Percentiles rank a stretch among this genome's conserved stretches.
phyloP scores from a whole-genome alignment of 2,329 filamentous ascomycete species.

The Epicoccum sorghinum region DNA sequence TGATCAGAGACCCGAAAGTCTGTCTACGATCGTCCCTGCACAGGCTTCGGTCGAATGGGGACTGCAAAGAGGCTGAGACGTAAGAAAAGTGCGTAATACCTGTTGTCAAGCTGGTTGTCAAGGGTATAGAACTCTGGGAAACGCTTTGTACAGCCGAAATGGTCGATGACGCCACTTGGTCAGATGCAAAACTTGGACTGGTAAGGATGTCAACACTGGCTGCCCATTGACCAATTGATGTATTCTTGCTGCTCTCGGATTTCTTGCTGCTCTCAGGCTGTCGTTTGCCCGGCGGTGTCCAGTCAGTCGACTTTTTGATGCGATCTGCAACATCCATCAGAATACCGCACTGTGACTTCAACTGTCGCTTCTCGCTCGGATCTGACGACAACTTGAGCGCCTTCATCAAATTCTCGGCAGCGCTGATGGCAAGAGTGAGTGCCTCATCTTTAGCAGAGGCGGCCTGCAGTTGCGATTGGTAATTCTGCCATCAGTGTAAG shows the following conservation, averaged over 20 bases:
- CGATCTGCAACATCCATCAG: conserved; percentile 75
- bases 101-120: conserved; percentile 12
- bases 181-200: background rate
- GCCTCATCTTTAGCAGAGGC: conserved; percentile 66
- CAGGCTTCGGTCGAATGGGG: background rate
- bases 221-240: conserved; percentile 31
- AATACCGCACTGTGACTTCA: conserved; percentile 71
- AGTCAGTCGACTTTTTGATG: conserved; percentile 63
- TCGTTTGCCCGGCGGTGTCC: conserved; percentile 26
- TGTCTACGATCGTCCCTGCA: background rate
- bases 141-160: background rate
- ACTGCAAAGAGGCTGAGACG: background rate
- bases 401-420: conserved; percentile 81
- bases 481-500: conserved; percentile 32
- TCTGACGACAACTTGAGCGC: conserved; percentile 68
- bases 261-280: conserved; percentile 15
- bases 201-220: conserved; percentile 25
- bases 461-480: conserved; percentile 53
- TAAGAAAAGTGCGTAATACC: conserved; percentile 27
- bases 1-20: conserved; percentile 10
- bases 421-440: conserved; percentile 75
- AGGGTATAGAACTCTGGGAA: conserved; percentile 15
- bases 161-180: background rate
- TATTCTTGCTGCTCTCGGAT: conserved; percentile 14
- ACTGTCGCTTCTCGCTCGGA: conserved; percentile 67